A percentile compares a stretch with the other conserved stretches of the same genome.
Evolutionary conservation across 2,329 filamentous ascomycete species (phyloP).

Genomic region (Fusarium circinatum): DNA sequence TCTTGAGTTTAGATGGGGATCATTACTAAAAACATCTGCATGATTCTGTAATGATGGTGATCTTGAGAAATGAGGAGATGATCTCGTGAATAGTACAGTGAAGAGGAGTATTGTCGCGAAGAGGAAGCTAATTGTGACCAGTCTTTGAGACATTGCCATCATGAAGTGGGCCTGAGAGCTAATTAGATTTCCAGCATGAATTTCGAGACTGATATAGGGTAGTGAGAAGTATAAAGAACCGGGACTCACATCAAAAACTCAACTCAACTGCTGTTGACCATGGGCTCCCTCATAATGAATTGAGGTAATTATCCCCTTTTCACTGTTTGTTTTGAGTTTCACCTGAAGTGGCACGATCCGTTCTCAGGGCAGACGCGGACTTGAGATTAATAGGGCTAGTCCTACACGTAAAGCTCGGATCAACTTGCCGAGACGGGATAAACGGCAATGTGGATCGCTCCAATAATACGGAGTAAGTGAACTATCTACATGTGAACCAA

Average conservation of each 20-base stretch:
- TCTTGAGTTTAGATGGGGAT: not conserved
- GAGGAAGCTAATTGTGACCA: not conserved
- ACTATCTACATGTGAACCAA: no score
- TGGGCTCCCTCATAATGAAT: rapidly evolving
- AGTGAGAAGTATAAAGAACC: not conserved
- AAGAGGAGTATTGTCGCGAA: not conserved
- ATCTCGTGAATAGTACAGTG: not conserved
- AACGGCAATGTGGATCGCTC: not conserved
- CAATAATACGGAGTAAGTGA: no score
- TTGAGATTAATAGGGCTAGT: not conserved
- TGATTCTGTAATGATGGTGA: rapidly evolving
- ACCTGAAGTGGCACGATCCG: not conserved
- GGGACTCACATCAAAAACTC: not conserved
- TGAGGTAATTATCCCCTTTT: not conserved
- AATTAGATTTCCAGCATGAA: not conserved
- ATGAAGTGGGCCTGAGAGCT: no score
- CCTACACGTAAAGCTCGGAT: not conserved
- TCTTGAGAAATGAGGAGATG: not conserved
- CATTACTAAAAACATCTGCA: not conserved
- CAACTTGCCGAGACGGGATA: not conserved
- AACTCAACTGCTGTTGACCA: rapidly evolving
- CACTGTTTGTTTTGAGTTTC: not conserved
- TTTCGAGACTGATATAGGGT: not conserved
- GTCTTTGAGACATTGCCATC: not conserved
- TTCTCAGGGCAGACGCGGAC: not conserved